Conservation (phyloP, 805 yeast genomes). For the Saccharomycopsis capsularis region DNA sequence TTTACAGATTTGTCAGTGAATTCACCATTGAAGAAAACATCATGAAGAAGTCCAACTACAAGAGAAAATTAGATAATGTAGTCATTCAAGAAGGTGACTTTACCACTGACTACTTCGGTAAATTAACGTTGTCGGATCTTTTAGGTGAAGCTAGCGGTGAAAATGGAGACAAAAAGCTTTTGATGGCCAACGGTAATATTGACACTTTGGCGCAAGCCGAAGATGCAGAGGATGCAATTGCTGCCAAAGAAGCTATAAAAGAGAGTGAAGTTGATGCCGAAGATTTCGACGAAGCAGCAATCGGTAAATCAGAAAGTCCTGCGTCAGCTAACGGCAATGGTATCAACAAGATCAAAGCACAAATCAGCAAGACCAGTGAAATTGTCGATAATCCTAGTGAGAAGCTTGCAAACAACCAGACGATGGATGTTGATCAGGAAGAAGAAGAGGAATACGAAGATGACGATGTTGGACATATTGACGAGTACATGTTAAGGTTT, state of each 20-base stretch:
- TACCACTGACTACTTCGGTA: constrained; percentile 92
- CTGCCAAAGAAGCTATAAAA: constrained; percentile 82
- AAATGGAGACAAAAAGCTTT: constrained; percentile 24
- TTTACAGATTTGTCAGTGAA: constrained; percentile 92
- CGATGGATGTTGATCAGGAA: constrained; percentile 28
- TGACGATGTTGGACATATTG: constrained; percentile 69
- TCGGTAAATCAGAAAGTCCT: background rate
- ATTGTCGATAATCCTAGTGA: constrained; percentile 7
- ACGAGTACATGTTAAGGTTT: constrained; percentile 91
- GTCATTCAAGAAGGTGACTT: constrained; percentile 97
- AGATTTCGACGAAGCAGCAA: constrained; percentile 58
- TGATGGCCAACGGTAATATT: constrained; percentile 34
- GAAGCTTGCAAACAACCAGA: constrained; percentile 22
- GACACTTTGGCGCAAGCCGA: constrained; percentile 85
- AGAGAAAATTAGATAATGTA: constrained; percentile 86
- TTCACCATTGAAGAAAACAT: constrained; percentile 95
- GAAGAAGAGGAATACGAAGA: constrained; percentile 48
- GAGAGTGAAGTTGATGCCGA: constrained; percentile 80
- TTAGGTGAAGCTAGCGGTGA: constrained; percentile 42
- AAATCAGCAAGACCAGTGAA: constrained; percentile 3
- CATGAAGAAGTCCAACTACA: constrained; percentile 88
- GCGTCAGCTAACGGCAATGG: background rate
- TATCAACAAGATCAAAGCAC: too few species aligned
- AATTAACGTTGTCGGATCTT: constrained; percentile 77
- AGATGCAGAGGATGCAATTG: constrained; percentile 84